Evolutionary conservation across 139 green algal genomes (phyloP), one percentile per base, ranked within the genome.

Genomic region (Edaphochlamys debaryana): DNA sequence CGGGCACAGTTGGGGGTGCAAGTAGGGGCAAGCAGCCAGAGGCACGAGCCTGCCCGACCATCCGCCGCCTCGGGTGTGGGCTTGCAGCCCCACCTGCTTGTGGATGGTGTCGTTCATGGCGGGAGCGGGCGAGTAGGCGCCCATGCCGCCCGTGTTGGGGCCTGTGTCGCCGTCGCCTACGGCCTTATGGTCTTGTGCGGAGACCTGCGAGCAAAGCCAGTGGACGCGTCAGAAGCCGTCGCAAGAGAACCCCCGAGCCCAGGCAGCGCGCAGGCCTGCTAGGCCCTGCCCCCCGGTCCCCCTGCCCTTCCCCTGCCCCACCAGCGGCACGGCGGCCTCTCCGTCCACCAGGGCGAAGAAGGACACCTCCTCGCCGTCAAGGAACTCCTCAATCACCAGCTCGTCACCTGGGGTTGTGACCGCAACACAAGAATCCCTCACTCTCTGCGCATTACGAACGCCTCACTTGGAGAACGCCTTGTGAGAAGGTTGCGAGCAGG

Each of bases 121-220:
- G 4, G 97, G 95, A 7, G 97, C 96, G 25, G 97, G 97, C 2
- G 95, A 98, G 91, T 99, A 99, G 15, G 95, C 96, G 45, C 97
- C 97, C 97, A 99, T 99, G 87, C 97, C 97, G 27, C 97, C 97
- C 17, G 97, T 99, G 91, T 99, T 99, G 54, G 96, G 96, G 0
- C 97, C 97, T 0, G 91, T 98, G 91, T 99, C 97, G 23, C 97
- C 97, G 72, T 99, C 97, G 13, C 93, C 92, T 0, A 97, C 95
- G 9, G 94, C 90, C 88, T 99, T 99, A 90, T 99, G 97, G 88
- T 99, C 97, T 90, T 99, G 96, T 6, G 86, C 84, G 3, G 60
- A 78, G 9, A 74, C 88, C 67, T 77, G 66, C 1, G 32, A n/a
- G n/a, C n/a, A n/a, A n/a, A n/a, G n/a, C n/a, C n/a, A n/a, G n/a